phyloP scores from a whole-genome alignment of 2,329 filamentous ascomycete species.

The Colletotrichum karsti region DNA sequence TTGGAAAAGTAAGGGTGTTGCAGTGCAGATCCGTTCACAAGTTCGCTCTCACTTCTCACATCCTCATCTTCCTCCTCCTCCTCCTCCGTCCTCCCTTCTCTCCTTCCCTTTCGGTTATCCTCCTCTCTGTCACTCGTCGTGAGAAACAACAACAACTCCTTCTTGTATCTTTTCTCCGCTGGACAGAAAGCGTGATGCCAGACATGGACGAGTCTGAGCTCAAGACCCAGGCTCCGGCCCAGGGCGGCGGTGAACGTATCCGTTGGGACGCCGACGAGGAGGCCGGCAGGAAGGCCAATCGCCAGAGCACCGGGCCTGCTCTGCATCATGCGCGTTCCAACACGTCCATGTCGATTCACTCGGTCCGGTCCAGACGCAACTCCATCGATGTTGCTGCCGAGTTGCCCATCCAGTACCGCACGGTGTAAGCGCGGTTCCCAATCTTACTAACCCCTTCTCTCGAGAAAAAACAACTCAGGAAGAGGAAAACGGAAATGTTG shows the following conservation, averaged over 20 bases:
- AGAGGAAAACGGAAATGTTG: neutral
- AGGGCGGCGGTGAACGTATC: conserved; percentile 36
- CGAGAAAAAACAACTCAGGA: neutral
- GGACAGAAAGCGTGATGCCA: too few relatives aligned
- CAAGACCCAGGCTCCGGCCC: conserved; percentile 30
- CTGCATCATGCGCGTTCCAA: conserved; percentile 37
- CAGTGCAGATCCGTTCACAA: neutral
- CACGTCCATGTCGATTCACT: conserved; percentile 51
- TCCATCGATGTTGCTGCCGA: conserved; percentile 49
- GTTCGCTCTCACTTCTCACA: conserved; percentile 12
- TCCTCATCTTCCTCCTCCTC: too few relatives aligned
- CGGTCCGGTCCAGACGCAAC: conserved; percentile 44
- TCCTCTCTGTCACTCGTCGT: neutral
- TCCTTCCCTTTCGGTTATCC: neutral
- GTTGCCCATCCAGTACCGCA: conserved; percentile 64
- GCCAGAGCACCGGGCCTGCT: conserved; percentile 25
- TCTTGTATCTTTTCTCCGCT: neutral
- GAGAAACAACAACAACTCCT: neutral
- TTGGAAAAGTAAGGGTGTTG: neutral
- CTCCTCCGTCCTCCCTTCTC: neutral
- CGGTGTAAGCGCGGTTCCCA: conserved; percentile 49
- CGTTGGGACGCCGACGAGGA: conserved; percentile 49
- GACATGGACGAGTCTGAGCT: conserved; percentile 36
- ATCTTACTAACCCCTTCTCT: neutral
- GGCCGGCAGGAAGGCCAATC: conserved; percentile 28